Base-by-base conservation (phyloP, 495 filamentous ascomycete species). In the Daldinia loculata region DNA sequence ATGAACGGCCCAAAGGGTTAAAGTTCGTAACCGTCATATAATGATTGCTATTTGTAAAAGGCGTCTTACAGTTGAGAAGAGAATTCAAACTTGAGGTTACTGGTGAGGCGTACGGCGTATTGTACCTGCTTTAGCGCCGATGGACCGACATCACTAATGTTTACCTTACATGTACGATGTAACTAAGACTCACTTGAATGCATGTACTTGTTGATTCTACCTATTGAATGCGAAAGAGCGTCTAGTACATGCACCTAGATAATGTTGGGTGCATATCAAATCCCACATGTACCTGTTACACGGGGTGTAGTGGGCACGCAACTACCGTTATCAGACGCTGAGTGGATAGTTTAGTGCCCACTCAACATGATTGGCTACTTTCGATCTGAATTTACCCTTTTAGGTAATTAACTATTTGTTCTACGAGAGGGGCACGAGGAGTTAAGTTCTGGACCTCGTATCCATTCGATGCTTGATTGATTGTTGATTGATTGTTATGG, bases 341-440 rank as follows among this genome's bases (percentile, higher is more conserved):
- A 29, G 43, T 32, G 30, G 39, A 14, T 65, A 52, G 48, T 30
- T 41, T 63, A 32, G 56, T 48, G 32, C 2, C 38, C 29, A 52
- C 55, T 27, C 12, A 32, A 30, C 51, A 14, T 70, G 62, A 74
- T 74, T 74, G 71, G 71, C 27, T 30, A 12, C 0, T 1, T 9
- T 29, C 1, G 53, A 29, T 63, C 63, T 52, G 24, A 74, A 60
- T 61, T 69, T 74, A 30, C 71, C 67, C 67, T 63, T 74, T 74
- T 69, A 27, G 71, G 71, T 59, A 74, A 70, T 66, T 52, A 14
- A 58, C 52, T 61, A 60, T 66, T 67, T 39, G 27, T 51, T 50
- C 41, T 36, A 48, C 41, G 53, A 56, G 26, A 51, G 51, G 56
- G 62, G 50, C 36, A 32, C 9, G 27, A 14, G 11, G 9, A 58